Evolutionary conservation across 1,139 yeast species (phyloP).

Genomic region (Suhomyces bokatorum): DNA sequence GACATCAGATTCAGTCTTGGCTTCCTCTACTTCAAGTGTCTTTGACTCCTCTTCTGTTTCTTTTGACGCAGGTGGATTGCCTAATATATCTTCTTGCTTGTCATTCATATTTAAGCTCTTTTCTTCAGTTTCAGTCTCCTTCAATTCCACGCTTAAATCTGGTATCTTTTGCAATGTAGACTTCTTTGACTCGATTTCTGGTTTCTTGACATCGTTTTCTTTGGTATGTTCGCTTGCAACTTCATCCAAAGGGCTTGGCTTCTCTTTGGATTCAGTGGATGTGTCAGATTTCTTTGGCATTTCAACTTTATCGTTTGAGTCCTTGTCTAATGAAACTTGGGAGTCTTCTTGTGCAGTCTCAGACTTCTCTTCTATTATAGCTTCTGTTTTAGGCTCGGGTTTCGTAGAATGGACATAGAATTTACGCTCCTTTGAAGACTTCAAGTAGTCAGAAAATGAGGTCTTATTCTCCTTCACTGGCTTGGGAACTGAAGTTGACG

Average conservation of each 20-base stretch:
- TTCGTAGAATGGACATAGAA: constrained; percentile 8
- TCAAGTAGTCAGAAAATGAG: constrained; percentile 19
- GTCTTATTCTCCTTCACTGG: constrained; percentile 8
- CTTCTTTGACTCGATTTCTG: not conserved
- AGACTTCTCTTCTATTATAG: not conserved
- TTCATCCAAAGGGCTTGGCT: not conserved
- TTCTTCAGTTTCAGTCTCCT: too few species aligned
- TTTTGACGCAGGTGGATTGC: too few species aligned
- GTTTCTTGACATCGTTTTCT: not conserved
- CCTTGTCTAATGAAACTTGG: too few species aligned
- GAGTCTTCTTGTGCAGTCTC: not conserved
- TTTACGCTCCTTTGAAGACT: constrained; percentile 13
- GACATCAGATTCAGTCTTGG: too few species aligned
- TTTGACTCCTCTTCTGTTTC: too few species aligned
- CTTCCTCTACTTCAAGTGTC: too few species aligned
- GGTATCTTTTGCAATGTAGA: too few species aligned
- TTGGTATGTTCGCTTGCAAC: not conserved
- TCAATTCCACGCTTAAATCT: too few species aligned
- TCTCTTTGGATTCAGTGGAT: not conserved
- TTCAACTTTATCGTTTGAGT: not conserved
- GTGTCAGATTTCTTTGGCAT: not conserved
- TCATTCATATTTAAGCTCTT: too few species aligned
- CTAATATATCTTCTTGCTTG: too few species aligned
- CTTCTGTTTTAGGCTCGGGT: not conserved
- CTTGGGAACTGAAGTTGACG: not conserved